phyloP scores from a whole-genome alignment of 75 land plant genomes.

The Selaginella moellendorffii region DNA sequence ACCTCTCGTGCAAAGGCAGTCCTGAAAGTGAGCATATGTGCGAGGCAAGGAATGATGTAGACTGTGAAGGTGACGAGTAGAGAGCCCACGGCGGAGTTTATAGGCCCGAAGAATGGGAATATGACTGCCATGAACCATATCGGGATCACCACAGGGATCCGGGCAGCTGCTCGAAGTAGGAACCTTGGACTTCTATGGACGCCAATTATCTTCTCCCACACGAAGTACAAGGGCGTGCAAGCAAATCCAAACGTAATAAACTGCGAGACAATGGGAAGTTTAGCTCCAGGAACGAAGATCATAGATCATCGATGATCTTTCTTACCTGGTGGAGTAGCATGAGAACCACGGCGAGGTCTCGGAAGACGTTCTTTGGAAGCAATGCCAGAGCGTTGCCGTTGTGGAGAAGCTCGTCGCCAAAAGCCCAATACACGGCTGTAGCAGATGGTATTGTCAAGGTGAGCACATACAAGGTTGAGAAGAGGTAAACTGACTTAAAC shows the following conservation, averaged over 20 bases:
- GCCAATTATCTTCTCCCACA: slow-evolving; percentile 70
- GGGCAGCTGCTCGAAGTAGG: slow-evolving; percentile 16
- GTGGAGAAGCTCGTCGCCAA: slow-evolving; percentile 51
- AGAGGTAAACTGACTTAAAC: slow-evolving; percentile 53
- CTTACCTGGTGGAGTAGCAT: slow-evolving; percentile 73
- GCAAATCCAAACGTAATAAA: slow-evolving; percentile 76
- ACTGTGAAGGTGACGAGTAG: slow-evolving; percentile 85
- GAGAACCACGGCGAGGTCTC: slow-evolving; percentile 48
- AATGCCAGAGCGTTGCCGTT: slow-evolving; percentile 61
- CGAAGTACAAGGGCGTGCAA: slow-evolving; percentile 70
- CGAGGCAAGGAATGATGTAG: slow-evolving; percentile 67
- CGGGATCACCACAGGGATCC: slow-evolving; percentile 66
- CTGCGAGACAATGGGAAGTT: slow-evolving; percentile 11
- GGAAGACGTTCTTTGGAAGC: slow-evolving; percentile 35
- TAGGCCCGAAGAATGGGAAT: slow-evolving; percentile 87
- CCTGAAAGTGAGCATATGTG: slow-evolving; percentile 64
- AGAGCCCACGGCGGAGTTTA: slow-evolving; percentile 76
- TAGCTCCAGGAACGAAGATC: neutral
- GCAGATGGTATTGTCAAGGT: slow-evolving; percentile 70
- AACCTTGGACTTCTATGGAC: slow-evolving; percentile 51
- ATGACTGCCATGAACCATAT: slow-evolving; percentile 83
- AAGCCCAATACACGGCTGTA: slow-evolving; percentile 59
- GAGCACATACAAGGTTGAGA: slow-evolving; percentile 51
- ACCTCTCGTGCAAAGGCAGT: slow-evolving; percentile 57
- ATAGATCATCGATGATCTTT: neutral